These are phyloP conservation scores for Cryphonectria japonica DNA, from an alignment of 2,329 filamentous ascomycete species.

Conservation along the genomic window DNA sequence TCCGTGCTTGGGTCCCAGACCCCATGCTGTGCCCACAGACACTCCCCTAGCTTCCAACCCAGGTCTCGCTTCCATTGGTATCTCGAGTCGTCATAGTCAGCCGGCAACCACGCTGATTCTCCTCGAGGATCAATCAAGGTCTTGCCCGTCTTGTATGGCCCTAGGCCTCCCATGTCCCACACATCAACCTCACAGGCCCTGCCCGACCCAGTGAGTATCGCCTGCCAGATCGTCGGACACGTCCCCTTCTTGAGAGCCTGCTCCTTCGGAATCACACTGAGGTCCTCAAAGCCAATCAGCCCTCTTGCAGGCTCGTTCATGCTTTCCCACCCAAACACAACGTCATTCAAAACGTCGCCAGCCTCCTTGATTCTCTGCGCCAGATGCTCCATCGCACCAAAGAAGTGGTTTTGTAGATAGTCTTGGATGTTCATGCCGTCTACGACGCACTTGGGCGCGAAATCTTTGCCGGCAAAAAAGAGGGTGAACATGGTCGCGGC, in stretches of 20 bases:
- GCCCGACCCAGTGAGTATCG: constrained; percentile 88
- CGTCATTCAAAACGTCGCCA: constrained; percentile 81
- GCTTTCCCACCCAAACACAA: constrained; percentile 94
- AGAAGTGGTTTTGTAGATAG: constrained; percentile 85
- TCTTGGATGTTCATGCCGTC: constrained; percentile 96
- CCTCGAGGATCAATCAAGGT: constrained; percentile 87
- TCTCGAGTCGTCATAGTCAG: constrained; percentile 79
- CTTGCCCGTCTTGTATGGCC: constrained; percentile 86
- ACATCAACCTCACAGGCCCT: constrained; percentile 86
- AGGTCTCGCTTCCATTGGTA: constrained; percentile 91
- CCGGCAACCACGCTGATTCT: constrained; percentile 79
- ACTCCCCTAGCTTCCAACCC: constrained; percentile 90
- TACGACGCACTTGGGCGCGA: constrained; percentile 94
- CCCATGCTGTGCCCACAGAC: constrained; percentile 95
- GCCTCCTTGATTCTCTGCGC: constrained; percentile 86
- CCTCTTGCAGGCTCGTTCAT: constrained; percentile 95
- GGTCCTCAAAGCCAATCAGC: constrained; percentile 79
- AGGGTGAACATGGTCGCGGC: constrained; percentile 91
- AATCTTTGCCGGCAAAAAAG: constrained; percentile 89
- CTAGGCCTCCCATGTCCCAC: constrained; percentile 92
- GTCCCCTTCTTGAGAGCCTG: constrained; percentile 93
- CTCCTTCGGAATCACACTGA: constrained; percentile 80
- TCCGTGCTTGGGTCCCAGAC: constrained; percentile 88
- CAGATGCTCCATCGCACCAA: constrained; percentile 78
- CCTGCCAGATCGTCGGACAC: constrained; percentile 91